Base-by-base conservation (phyloP, 2,329 filamentous ascomycete species). In the Cladophialophora carrionii region DNA sequence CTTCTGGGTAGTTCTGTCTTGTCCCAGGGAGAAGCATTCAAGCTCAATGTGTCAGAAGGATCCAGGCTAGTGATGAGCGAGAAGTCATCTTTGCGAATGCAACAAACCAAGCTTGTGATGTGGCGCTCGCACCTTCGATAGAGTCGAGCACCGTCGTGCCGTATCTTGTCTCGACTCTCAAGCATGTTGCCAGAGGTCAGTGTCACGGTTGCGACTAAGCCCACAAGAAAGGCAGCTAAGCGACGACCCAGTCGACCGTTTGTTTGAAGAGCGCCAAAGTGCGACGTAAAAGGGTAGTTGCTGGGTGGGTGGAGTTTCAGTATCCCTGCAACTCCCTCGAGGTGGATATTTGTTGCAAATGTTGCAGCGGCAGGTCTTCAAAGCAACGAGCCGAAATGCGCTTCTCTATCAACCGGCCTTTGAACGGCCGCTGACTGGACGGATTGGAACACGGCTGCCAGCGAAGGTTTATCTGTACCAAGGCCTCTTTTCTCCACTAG, bases 301-400 rank as follows among this genome's bases (percentile, higher is more conserved):
- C 48, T 52, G 20, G 53, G n/a, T 31, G 37, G 29, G 51, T 43
- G 53, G 41, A 32, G 32, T 34, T 58, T 31, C 53, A 53, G n/a
- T 41, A 63, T 58, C 61, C 61, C 48, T 63, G 61, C 55, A 58
- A 58, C 31, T 43, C 41, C 7, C 31, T 34, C 9, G 32, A 34
- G 24, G 54, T 63, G 61, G 61, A 58, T 63, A 53, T 63, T 20
- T 53, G 61, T 29, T 22, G 24, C 48, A 51, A 52, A 49, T 58
- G 61, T 52, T 55, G 22, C 49, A 22, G 34, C 34, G n/a, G 29
- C 37, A 37, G 31, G 29, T 24, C 24, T 29, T 22, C 24, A 22
- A 37, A 52, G 32, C 34, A 26, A 51, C 49, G 46, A 55, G 59
- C 49, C 24, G 51, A 61, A 32, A 61, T 55, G 51, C 37, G 26